Conservation (phyloP, 257 asterid genomes). For the Avicennia marina region DNA sequence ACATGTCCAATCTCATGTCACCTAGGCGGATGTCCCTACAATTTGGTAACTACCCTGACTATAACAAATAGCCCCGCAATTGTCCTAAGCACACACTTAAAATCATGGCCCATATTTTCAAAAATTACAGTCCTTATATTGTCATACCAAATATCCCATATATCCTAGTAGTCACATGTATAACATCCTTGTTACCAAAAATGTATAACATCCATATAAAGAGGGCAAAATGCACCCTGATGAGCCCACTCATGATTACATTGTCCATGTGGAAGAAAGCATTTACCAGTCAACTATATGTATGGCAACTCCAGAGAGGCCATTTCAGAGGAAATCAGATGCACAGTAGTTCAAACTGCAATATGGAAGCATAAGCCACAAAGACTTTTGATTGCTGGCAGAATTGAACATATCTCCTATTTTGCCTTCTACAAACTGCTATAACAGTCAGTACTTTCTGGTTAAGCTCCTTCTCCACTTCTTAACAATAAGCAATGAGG, state of each 20-base stretch:
- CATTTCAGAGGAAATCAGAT: not conserved
- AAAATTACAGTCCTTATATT: not conserved
- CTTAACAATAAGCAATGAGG: not conserved
- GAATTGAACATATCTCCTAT: conserved; percentile 6
- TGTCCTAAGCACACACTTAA: conserved; percentile 10
- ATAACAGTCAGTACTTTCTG: conserved; percentile 1
- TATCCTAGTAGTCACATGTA: no score
- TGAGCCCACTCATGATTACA: not conserved
- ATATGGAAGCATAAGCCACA: not conserved
- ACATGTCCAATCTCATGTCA: conserved; percentile 1
- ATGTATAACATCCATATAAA: not conserved
- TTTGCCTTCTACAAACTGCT: conserved; percentile 10
- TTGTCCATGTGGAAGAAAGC: conserved; percentile 6
- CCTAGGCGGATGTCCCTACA: conserved; percentile 13
- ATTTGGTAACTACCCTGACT: conserved; percentile 6
- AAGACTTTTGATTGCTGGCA: conserved; percentile 1
- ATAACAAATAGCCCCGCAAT: conserved; percentile 7
- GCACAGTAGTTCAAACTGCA: not conserved
- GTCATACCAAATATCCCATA: no score
- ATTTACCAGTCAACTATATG: conserved; percentile 3
- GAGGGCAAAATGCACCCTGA: not conserved
- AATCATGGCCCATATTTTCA: no score
- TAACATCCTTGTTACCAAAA: no score
- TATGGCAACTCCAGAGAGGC: conserved; percentile 6
- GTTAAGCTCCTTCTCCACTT: conserved; percentile 9